Conservation (phyloP, 1,139 yeast genomes). For the Protomyces inouyei region DNA sequence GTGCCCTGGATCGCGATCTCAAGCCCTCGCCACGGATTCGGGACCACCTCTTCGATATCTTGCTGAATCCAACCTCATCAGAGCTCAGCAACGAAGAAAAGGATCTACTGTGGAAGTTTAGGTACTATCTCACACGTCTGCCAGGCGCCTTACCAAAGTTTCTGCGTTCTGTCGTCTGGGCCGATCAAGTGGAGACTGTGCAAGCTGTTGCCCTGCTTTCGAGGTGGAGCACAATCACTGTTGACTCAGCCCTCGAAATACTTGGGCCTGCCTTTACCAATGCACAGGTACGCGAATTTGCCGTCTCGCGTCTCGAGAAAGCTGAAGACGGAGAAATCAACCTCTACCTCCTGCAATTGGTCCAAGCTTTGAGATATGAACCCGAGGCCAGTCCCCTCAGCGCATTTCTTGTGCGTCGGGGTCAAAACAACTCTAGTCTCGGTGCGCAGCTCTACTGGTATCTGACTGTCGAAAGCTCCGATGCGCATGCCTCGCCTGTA, state of each 20-base stretch:
- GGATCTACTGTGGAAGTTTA: constrained; percentile 83
- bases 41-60: constrained; percentile 62
- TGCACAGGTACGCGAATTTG: constrained; percentile 65
- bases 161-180: constrained; percentile 83
- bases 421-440: constrained; percentile 2
- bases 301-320: constrained; percentile 72
- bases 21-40: constrained; percentile 84
- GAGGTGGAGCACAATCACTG: constrained; percentile 70
- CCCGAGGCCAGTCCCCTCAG: constrained; percentile 27
- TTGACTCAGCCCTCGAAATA: constrained; percentile 88
- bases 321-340: constrained; percentile 57
- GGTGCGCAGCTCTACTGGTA: constrained; percentile 55
- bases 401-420: constrained; percentile 1
- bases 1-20: constrained; percentile 72
- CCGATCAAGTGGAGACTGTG: constrained; percentile 69
- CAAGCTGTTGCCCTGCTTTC: constrained; percentile 64
- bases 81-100: constrained; percentile 77
- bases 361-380: constrained; percentile 86
- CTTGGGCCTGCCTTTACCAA: constrained; percentile 66
- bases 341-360: constrained; percentile 77
- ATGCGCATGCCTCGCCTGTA: constrained; percentile 12
- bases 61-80: constrained; percentile 76
- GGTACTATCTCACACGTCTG: constrained; percentile 76
- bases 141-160: constrained; percentile 72
- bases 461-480: constrained; percentile 50